Evolutionary conservation across 169 alveolate species (phyloP).

Genomic region (Eimeria maxima): DNA sequence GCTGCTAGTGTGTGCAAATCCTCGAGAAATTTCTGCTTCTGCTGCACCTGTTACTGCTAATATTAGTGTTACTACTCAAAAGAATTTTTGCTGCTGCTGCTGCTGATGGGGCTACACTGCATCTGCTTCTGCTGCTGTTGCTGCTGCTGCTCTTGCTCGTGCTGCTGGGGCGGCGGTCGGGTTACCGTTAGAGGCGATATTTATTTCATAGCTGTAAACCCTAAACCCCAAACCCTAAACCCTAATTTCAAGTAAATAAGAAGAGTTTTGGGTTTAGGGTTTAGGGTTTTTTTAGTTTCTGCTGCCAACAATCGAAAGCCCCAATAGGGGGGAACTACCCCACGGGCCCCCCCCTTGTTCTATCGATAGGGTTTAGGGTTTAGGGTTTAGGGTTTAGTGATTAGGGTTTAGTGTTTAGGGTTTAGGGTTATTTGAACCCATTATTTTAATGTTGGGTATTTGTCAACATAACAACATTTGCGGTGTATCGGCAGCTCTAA

Average conservation of each 20-base stretch:
- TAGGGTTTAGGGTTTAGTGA: slow-evolving; percentile 15
- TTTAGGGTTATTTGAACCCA: background rate
- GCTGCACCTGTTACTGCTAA: background rate
- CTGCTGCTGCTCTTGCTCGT: slow-evolving; percentile 4
- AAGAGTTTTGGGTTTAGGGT: background rate
- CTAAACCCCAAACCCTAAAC: slow-evolving; percentile 53
- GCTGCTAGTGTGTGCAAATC: background rate
- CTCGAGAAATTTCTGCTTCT: background rate
- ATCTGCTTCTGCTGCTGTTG: slow-evolving; percentile 1
- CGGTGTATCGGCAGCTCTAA: background rate
- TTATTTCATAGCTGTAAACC: background rate
- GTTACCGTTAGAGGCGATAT: too few species aligned
- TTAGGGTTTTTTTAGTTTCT: background rate
- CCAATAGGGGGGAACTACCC: background rate
- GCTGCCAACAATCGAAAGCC: background rate
- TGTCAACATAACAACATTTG: background rate
- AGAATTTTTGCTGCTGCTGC: too few species aligned
- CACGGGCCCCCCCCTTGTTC: background rate
- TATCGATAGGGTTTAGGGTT: slow-evolving; percentile 18
- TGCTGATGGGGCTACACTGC: too few species aligned
- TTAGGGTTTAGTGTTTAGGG: slow-evolving; percentile 31
- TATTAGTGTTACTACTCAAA: background rate
- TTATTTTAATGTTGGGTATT: background rate
- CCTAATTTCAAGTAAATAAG: background rate
- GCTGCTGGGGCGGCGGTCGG: too few species aligned